These are phyloP conservation scores for Solanum tarijense DNA, from an alignment of 257 asterid species.

Conservation along the genomic window DNA sequence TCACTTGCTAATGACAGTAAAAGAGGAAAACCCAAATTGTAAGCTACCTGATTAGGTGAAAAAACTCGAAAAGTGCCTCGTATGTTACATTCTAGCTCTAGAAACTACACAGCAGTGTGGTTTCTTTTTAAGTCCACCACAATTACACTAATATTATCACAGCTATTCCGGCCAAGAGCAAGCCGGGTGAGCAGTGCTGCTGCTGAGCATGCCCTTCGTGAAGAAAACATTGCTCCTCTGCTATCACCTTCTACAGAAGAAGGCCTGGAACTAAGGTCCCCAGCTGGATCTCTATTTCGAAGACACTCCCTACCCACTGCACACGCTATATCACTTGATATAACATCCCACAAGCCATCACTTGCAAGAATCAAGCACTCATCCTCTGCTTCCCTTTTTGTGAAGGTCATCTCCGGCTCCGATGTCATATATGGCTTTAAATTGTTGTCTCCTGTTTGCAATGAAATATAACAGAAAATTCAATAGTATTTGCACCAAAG, in stretches of 20 bases:
- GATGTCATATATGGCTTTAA: slow-evolving; percentile 5
- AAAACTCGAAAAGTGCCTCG: background rate
- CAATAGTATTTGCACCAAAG: background rate
- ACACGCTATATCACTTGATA: slow-evolving; percentile 3
- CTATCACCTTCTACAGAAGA: background rate
- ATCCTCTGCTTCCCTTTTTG: slow-evolving; percentile 5
- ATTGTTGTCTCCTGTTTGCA: slow-evolving; percentile 3
- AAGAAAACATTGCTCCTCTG: background rate
- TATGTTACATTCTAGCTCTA: background rate
- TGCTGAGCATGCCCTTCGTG: slow-evolving; percentile 9
- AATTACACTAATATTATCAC: slow-evolving; percentile 4
- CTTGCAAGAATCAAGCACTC: slow-evolving; percentile 14
- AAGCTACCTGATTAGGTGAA: background rate
- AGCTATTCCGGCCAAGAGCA: slow-evolving; percentile 5
- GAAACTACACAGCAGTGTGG: background rate
- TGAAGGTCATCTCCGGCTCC: slow-evolving; percentile 10
- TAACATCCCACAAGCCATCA: slow-evolving; percentile 20
- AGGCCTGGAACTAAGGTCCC: background rate
- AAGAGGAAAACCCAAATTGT: background rate
- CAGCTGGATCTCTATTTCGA: background rate
- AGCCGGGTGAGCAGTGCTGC: slow-evolving; percentile 5
- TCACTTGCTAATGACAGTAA: background rate
- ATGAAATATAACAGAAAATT: background rate
- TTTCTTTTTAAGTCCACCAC: slow-evolving; percentile 10
- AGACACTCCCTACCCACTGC: slow-evolving; percentile 6